Base-by-base conservation (phyloP, 352 stramenopile species). In the Globisporangium cederbergense region DNA sequence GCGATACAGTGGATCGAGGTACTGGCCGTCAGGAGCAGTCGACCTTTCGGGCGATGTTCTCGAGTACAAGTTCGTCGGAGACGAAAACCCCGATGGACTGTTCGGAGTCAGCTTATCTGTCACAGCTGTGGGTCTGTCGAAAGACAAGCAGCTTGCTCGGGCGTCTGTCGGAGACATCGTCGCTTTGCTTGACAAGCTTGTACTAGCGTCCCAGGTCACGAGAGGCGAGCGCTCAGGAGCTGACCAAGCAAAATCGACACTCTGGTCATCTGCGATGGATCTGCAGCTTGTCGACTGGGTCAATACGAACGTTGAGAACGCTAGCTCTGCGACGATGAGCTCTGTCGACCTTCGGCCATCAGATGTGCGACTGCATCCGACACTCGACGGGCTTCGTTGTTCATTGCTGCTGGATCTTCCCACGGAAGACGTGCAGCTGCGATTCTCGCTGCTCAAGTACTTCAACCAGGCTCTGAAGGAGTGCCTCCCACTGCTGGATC, bases 201-300 rank as follows among this genome's bases (percentile, higher is more conserved):
- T 55, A 30, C 30, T 55, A 30, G 53, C 30, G 28, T 64, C 49
- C 8, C 56, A 71, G n/a, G 18, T 25, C 20, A 46, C 16, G 20
- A 36, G 3, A 14, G 22, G 13, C 4, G 6, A 59, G 11, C 2
- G 4, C 25, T 47, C 28, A 0, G 42, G 18, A 40, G 0, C 32
- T 14, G 30, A 36, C 4, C n/a, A 22, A n/a, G 13, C 20, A 1
- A 22, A 22, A 34, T 18, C 36, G 34, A 64, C 38, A 0, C 47
- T 49, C 4, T 96, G 88, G 88, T 88, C 79, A 11, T 54, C 71
- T 25, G 68, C 67, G 2, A 95, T 96, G 85, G 86, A 96, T 64
- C 70, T 78, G 7, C 88, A 96, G 68, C 73, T 96, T 0, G 80
- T 95, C 2, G 86, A 96, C 58, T 96, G 86, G 87, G 79, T 96